Evolutionary conservation across 805 yeast species (phyloP).

Genomic region (Millerozyma miso): DNA sequence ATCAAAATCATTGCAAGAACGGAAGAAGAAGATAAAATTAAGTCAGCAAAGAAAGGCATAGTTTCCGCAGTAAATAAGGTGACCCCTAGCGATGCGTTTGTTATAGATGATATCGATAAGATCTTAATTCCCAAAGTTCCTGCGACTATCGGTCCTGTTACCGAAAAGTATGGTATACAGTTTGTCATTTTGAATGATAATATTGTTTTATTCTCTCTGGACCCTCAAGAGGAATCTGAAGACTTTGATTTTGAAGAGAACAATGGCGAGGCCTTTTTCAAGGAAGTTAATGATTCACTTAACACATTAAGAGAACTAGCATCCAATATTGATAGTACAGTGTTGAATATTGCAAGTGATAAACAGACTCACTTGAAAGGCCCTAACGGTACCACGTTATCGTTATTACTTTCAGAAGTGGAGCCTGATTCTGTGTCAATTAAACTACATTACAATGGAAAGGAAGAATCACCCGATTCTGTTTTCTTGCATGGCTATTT

Average conservation of each 20-base stretch:
- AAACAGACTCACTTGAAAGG: slow-evolving; percentile 62
- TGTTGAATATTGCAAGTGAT: slow-evolving; percentile 46
- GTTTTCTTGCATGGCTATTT: slow-evolving; percentile 69
- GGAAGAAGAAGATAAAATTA: slow-evolving; percentile 45
- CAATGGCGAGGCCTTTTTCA: slow-evolving; percentile 53
- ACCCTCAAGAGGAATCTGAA: slow-evolving; percentile 26
- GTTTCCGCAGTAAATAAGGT: slow-evolving; percentile 69
- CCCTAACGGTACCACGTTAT: slow-evolving; percentile 57
- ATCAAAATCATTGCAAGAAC: slow-evolving; percentile 57
- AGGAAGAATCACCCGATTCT: slow-evolving; percentile 41
- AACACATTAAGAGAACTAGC: slow-evolving; percentile 57
- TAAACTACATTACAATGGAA: slow-evolving; percentile 41
- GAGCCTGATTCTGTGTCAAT: slow-evolving; percentile 41
- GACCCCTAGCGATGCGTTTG: slow-evolving; percentile 60
- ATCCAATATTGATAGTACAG: slow-evolving; percentile 45
- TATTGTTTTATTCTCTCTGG: slow-evolving; percentile 56
- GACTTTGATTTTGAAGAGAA: slow-evolving; percentile 70
- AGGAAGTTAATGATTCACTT: slow-evolving; percentile 49
- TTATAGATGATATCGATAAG: slow-evolving; percentile 61
- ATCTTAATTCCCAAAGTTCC: slow-evolving; percentile 51
- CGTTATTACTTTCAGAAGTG: slow-evolving; percentile 33
- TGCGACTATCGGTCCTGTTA: slow-evolving; percentile 34
- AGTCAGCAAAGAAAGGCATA: slow-evolving; percentile 64
- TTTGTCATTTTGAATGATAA: slow-evolving; percentile 54
- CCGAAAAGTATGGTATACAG: slow-evolving; percentile 45